Conservation (phyloP, 1,284 basidiomycete species). For the Microstroma glucosiphilum region DNA sequence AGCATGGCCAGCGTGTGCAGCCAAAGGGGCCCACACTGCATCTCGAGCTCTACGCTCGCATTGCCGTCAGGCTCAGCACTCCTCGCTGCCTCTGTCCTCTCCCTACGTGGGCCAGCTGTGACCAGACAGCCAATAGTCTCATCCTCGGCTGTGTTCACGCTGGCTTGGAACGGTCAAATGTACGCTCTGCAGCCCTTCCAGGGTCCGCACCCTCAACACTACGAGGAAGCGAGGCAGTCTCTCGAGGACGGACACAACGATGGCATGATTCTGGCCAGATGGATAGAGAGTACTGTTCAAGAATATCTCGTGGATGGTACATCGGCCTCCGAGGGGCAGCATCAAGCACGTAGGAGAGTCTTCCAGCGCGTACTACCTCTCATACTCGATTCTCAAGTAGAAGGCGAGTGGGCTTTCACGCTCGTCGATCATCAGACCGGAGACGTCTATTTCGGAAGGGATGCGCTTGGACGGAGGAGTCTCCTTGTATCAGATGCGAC, state of each 20-base stretch:
- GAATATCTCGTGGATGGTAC: background rate
- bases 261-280: constrained; percentile 21
- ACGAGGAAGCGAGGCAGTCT: constrained; percentile 7
- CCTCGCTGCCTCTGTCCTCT: constrained; percentile 22
- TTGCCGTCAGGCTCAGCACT: background rate
- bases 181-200: constrained; percentile 13
- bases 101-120: constrained; percentile 31
- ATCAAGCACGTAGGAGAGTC: background rate
- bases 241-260: constrained; percentile 30
- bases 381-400: constrained; percentile 20
- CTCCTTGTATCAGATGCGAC: constrained; percentile 62
- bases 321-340: background rate
- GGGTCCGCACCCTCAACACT: constrained; percentile 3
- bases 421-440: constrained; percentile 35
- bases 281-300: background rate
- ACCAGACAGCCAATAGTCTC: constrained; percentile 29
- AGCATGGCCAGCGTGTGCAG: background rate
- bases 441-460: constrained; percentile 70
- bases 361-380: background rate
- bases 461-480: constrained; percentile 85
- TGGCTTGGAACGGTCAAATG: constrained; percentile 48
- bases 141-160: constrained; percentile 14
- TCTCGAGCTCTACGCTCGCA: background rate
- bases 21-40: background rate
- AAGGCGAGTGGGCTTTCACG: constrained; percentile 43